These are phyloP conservation scores for Geopyxis carbonaria DNA, from an alignment of 495 filamentous ascomycete species.

Conservation along the genomic window DNA sequence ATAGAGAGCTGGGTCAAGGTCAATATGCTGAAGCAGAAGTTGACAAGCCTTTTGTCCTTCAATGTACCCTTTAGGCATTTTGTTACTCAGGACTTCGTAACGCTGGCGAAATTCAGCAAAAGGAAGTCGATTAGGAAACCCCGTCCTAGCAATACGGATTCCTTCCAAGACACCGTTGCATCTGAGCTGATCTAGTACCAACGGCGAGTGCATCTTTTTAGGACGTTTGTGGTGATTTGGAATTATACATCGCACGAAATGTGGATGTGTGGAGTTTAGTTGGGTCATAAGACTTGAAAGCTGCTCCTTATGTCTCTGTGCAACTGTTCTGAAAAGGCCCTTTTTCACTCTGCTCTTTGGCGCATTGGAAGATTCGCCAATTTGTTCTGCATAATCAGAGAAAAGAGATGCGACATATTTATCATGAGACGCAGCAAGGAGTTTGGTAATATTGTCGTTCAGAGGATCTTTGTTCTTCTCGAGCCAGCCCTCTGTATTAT, in stretches of 20 bases:
- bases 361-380: slow-evolving; percentile 39
- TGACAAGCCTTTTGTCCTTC: slow-evolving; percentile 75
- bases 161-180: slow-evolving; percentile 98
- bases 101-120: slow-evolving; percentile 91
- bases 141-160: slow-evolving; percentile 90
- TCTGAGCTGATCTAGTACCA: slow-evolving; percentile 87
- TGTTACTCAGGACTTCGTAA: slow-evolving; percentile 86
- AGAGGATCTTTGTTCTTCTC: slow-evolving; percentile 99
- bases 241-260: slow-evolving; percentile 95
- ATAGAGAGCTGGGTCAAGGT: slow-evolving; percentile 68
- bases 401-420: slow-evolving; percentile 74
- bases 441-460: slow-evolving; percentile 85
- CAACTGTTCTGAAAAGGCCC: slow-evolving; percentile 90
- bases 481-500: slow-evolving; percentile 85
- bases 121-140: slow-evolving; percentile 87
- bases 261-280: slow-evolving; percentile 87
- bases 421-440: slow-evolving; percentile 67
- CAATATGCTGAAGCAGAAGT: slow-evolving; percentile 78
- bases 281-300: slow-evolving; percentile 89
- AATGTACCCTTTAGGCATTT: slow-evolving; percentile 77
- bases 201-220: slow-evolving; percentile 70
- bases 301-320: slow-evolving; percentile 95
- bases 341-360: slow-evolving; percentile 81
- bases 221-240: slow-evolving; percentile 98
- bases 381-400: slow-evolving; percentile 69